Conservation (phyloP, 257 asterid genomes). For the Echites panduratus region DNA sequence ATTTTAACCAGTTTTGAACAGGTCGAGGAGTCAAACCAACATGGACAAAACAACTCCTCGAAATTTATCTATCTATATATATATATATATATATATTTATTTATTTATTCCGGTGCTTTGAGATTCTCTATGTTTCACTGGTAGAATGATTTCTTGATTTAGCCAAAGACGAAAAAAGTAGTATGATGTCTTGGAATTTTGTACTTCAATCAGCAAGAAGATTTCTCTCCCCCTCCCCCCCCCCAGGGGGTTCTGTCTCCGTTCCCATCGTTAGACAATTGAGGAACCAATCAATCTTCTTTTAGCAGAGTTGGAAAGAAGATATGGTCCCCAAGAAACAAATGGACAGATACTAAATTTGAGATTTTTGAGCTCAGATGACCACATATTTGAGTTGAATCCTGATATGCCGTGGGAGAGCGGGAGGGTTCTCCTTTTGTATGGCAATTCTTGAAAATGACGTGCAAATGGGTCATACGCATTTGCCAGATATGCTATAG, state of each 20-base stretch:
- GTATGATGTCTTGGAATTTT: background rate
- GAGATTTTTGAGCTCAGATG: background rate
- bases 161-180: too few species aligned
- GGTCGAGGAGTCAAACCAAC: slow-evolving; percentile 1
- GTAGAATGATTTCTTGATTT: too few species aligned
- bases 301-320: background rate
- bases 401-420: slow-evolving; percentile 3
- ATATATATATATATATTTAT: too few species aligned
- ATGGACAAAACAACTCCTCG: background rate
- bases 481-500: slow-evolving; percentile 1
- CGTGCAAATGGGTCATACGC: background rate
- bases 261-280: background rate
- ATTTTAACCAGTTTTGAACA: background rate
- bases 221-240: too few species aligned
- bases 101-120: background rate
- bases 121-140: background rate
- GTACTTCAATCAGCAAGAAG: background rate
- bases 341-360: background rate
- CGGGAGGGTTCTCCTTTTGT: background rate
- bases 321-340: background rate
- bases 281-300: background rate
- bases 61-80: background rate
- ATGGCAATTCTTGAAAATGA: slow-evolving; percentile 11
- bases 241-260: too few species aligned
- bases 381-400: background rate